Base-by-base conservation (phyloP, 1,284 basidiomycete genomes). In the Tilletia indica region DNA sequence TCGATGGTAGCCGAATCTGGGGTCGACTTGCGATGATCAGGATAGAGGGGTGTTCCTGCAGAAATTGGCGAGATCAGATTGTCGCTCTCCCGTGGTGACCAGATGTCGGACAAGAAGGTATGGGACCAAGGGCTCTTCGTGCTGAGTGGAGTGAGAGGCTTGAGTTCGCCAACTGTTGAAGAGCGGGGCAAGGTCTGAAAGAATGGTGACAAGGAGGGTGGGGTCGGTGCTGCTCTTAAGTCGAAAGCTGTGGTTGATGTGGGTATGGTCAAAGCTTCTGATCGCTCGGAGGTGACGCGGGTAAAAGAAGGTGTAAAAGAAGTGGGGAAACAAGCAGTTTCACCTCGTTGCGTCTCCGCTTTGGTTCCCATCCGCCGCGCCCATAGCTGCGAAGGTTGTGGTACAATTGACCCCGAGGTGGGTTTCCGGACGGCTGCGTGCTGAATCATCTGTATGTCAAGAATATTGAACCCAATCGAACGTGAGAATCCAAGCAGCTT, bases 381-480 rank as follows among this genome's bases (percentile, higher is more conserved):
- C 61, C 61, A 64, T 39, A 64, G 61, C 34, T 64, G 61, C 6
- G 61, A 64, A 38, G 61, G 61, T 36, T 64, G 61, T 34, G 38
- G 19, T 19, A 19, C 16, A 6, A 19, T n/a, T 19, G 51, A 54
- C 11, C 12, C 11, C 16, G 51, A 54, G 8, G 51, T 6, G 11
- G 9, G 61, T 36, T 64, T 64, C 51, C 19, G 12, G 31, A 38
- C 61, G 36, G 61, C 34, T 19, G 61, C 31, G 36, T 38, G 19
- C 31, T 34, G 61, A 11, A 64, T 39, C 61, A 64, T 64, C 51
- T 25, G 12, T 19, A n/a, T n/a, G 8, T 9, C 6, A 8, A 8
- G 16, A n/a, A 54, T 2, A 19, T 16, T 54, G 51, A 54, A 25
- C 19, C 51, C 51, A 54, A 19, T 19, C 51, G 19, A 25, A 4